Evolutionary conservation across 2,329 filamentous ascomycete genomes (phyloP), one percentile per base, ranked within the genome.

Genomic region (Colletotrichum kahawae): DNA sequence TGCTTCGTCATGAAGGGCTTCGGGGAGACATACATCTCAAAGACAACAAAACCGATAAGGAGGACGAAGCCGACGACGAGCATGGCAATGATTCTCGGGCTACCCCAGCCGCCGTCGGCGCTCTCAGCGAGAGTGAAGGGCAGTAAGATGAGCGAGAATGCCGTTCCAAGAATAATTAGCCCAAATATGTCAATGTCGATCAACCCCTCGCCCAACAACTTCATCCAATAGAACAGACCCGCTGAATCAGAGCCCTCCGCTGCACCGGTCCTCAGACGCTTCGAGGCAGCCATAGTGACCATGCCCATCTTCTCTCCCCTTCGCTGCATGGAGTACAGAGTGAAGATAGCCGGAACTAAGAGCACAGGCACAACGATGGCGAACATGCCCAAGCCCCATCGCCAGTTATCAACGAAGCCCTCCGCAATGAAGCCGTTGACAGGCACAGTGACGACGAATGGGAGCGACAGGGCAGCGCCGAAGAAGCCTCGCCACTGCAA

Each of bases 371-470:
- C 81, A 54, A 93, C 87, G 77, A 93, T 92, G 70, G 90, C 87
- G 81, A 91, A 93, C 80, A 89, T 89, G 67, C 91, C 92, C 78
- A 91, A 90, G 4, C 88, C 91, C 92, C 91, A 93, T 60, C 91
- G 87, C 90, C 91, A 93, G 56, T 85, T 77, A 29, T 85, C 83
- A 6, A 81, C 76, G 51, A 86, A 85, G 21, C 77, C 82, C 7
- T 86, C 82, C 5, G 81, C 81, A 21, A 88, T 87, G 78, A 85
- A 85, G 2, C 85, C 85, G 31, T 85, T 85, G 77, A 87, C 76
- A 24, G 83, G 83, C 0, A 83, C 81, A 0, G 85, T 87, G 43
- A 87, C 78, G 31, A 86, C 77, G 72, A 82, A 82, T 1, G 81
- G 81, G 0, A 81, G 14, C 4, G 79, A 77, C 14, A 82, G 70